These are phyloP conservation scores for Gaeumannomyces tritici DNA, from an alignment of 2,329 filamentous ascomycete species.

Conservation along the genomic window DNA sequence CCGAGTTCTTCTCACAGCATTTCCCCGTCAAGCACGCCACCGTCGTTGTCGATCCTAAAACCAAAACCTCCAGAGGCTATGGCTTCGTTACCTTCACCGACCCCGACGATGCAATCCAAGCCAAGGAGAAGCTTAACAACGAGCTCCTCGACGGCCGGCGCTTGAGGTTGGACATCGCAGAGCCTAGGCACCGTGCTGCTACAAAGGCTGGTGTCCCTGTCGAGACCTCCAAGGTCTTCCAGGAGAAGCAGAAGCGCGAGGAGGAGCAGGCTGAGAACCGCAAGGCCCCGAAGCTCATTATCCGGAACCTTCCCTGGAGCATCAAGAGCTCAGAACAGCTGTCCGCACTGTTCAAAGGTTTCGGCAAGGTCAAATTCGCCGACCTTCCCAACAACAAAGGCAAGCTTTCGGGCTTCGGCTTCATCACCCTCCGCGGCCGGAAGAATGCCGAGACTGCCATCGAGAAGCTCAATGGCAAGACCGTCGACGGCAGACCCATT, in stretches of 20 bases:
- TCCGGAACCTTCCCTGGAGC: constrained; percentile 93
- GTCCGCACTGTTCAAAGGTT: constrained; percentile 69
- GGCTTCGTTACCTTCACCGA: constrained; percentile 97
- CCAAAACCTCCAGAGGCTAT: constrained; percentile 82
- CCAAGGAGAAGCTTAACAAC: constrained; percentile 73
- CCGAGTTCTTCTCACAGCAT: constrained; percentile 85
- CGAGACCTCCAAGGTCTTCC: constrained; percentile 25
- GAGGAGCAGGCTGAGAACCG: constrained; percentile 51
- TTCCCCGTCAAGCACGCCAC: constrained; percentile 93
- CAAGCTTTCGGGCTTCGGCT: constrained; percentile 80
- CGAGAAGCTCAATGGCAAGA: constrained; percentile 76
- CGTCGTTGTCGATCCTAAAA: constrained; percentile 78
- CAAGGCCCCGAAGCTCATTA: constrained; percentile 67
- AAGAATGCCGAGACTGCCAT: constrained; percentile 91
- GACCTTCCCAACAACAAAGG: constrained; percentile 72
- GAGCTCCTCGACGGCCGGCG: constrained; percentile 68
- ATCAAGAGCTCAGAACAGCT: constrained; percentile 82
- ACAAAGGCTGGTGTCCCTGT: constrained; percentile 26
- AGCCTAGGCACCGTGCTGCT: constrained; percentile 65
- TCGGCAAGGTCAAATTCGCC: constrained; percentile 82
- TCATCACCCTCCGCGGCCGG: constrained; percentile 76
- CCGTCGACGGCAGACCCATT: constrained; percentile 76
- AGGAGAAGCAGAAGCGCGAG: constrained; percentile 41
- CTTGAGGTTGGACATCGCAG: constrained; percentile 79
- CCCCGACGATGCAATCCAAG: constrained; percentile 76